Base-by-base conservation (phyloP, 1,284 basidiomycete species). In the Bjerkandera adusta region DNA sequence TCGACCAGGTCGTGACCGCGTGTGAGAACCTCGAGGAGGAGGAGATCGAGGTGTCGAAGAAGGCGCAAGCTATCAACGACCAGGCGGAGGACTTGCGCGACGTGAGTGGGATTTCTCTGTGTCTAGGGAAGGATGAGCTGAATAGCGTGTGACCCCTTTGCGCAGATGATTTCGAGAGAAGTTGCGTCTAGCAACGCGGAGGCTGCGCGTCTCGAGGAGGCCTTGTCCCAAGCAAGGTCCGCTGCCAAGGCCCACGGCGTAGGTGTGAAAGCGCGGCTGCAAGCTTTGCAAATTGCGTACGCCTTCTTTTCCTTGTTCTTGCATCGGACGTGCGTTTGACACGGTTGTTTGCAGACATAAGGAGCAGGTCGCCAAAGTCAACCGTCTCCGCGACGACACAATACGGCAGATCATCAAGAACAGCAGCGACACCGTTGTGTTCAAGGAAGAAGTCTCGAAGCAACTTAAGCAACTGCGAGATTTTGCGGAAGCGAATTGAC, bases 21-120 rank as follows among this genome's bases (percentile, higher is more conserved):
- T 85, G 85, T 61, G 89, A 92, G 62, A 84, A 86, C 42, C 62
- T 89, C 35, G 82, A 85, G 41, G 82, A 87, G 53, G 86, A 90
- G 55, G 79, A 83, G 22, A 68, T 68, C 32, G 81, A 84, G 57
- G 60, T 84, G 18, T 83, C 88, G 60, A 84, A 84, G 65, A 82
- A 86, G 57, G 80, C 83, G 11, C 70, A 68, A 15, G 75, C 66
- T n/a, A 57, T 83, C 47, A 86, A 77, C 50, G 83, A 89, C 38
- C 82, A 92, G 60, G 86, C 89, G 0, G 89, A 92, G 51, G 81
- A 85, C 50, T 69, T 87, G 35, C 81, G 87, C 62, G 79, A 83
- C 59, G 89, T 89, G 51, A 58, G 81, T n/a, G 3, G 1, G 71
- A 35, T 39, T 39, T 29, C 10, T 36, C 13, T 24, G n/a, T 43